A percentile compares a stretch with the other conserved stretches of the same genome.
Conservation (phyloP, 1,284 basidiomycete species). For the Macrocybe sp. region DNA sequence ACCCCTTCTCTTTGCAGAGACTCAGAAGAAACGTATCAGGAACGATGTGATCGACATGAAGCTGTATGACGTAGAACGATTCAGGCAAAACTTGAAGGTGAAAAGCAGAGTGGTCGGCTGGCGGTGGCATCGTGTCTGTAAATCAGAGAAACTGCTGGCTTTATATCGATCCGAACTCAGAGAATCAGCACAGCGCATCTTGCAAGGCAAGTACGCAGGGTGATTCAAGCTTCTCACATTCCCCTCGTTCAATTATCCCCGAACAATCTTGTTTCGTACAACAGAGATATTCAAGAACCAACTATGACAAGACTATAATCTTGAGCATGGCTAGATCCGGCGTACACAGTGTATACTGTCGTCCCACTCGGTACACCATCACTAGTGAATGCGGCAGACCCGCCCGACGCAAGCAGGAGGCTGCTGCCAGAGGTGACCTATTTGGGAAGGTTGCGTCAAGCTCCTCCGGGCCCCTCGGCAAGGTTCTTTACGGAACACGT, state of each 20-base stretch:
- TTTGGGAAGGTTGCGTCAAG: neutral
- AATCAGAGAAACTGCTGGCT: neutral
- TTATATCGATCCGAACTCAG: neutral
- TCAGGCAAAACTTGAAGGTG: conserved; percentile 47
- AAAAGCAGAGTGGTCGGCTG: conserved; percentile 39
- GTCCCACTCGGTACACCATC: conserved; percentile 49
- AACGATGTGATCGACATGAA: conserved; percentile 28
- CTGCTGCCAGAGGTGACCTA: conserved; percentile 44
- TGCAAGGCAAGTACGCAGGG: too few species aligned
- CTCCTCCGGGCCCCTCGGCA: neutral
- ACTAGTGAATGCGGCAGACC: conserved; percentile 48
- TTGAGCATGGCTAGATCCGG: conserved; percentile 37
- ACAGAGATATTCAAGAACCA: conserved; percentile 2
- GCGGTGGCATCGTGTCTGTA: conserved; percentile 40
- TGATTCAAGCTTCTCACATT: too few species aligned
- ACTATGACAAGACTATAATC: conserved; percentile 42
- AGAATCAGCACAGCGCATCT: too few species aligned
- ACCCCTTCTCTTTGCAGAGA: conserved; percentile 23
- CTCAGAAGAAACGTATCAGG: conserved; percentile 25
- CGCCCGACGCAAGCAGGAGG: conserved; percentile 45
- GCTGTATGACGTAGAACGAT: conserved; percentile 56
- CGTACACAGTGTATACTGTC: conserved; percentile 46
- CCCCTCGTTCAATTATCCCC: too few species aligned
- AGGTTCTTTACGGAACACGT: conserved; percentile 13
- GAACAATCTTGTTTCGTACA: too few species aligned